These are phyloP conservation scores for Desmodesmus armatus DNA, from an alignment of 139 green algal species.

Conservation along the genomic window DNA sequence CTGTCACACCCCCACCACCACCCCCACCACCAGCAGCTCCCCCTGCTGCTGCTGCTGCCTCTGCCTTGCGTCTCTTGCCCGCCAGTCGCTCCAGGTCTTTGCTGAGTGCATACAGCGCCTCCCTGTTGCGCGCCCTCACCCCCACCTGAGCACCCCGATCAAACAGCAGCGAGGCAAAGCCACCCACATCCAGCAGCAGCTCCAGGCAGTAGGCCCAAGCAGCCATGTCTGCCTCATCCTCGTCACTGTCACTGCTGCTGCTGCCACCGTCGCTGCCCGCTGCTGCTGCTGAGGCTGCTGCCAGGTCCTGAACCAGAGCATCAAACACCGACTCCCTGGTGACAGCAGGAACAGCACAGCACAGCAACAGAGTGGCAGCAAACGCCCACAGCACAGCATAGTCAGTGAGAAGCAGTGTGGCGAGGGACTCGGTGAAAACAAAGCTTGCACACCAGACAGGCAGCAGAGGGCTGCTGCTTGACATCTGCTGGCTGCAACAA, in stretches of 20 bases:
- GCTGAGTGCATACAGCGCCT: conserved; percentile 72
- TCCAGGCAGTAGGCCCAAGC: conserved; percentile 34
- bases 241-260: conserved; percentile 14
- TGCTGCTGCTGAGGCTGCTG: conserved; percentile 19
- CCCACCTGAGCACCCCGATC: conserved; percentile 58
- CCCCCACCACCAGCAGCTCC: not conserved
- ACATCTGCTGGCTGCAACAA: too few species aligned
- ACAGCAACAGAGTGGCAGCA: too few species aligned
- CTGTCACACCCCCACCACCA: conserved; percentile 4
- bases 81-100: conserved; percentile 61
- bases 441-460: too few species aligned
- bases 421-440: too few species aligned
- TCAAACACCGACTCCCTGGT: conserved; percentile 76
- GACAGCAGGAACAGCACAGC: not conserved
- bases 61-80: conserved; percentile 25
- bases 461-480: too few species aligned
- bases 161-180: conserved; percentile 72
- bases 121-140: conserved; percentile 68
- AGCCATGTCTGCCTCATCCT: not conserved
- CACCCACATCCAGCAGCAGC: conserved; percentile 52
- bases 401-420: too few species aligned
- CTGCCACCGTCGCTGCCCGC: not conserved
- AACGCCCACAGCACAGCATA: too few species aligned
- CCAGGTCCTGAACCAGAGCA: conserved; percentile 64
- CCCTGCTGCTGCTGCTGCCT: not conserved